Evolutionary conservation across 2,329 filamentous ascomycete genomes (phyloP), one percentile per base, ranked within the genome.

Genomic region (Colletotrichum viniferum): DNA sequence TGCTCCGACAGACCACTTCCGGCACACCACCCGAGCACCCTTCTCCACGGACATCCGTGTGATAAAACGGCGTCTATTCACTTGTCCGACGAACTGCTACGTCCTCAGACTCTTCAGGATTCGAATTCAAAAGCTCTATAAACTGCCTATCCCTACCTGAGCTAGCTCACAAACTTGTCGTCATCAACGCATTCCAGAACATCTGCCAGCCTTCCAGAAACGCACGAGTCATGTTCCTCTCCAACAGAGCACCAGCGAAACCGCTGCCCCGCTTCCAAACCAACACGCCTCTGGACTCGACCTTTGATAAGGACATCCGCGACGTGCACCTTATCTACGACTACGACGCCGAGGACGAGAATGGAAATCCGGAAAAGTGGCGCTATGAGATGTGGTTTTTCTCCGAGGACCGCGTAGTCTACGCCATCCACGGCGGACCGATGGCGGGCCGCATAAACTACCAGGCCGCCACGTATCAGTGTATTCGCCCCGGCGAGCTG

Each of bases 331-430:
- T 91, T 2, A 84, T 92, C 69, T 92, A 92, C 80, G 89, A 92
- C 77, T 91, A 91, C 77, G 84, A 87, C 55, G 89, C 88, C 1
- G 81, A 87, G 68, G 86, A 89, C 70, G 77, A 76, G 3, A 71
- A 86, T 2, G 88, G 89, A 12, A 88, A 88, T 7, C 86, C 88
- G 0, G 88, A 91, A 67, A 91, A 90, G 79, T 92, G 90, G 90
- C 86, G 88, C 3, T 92, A 92, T 78, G 90, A 92, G 75, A 87
- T 92, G 79, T 92, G 90, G 90, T 91, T 91, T 81, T 89, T 88
- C 78, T 90, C 87, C n/a, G 82, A 87, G 21, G 82, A 86, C 69
- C 86, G 89, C 6, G 86, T 91, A 63, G 87, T 92, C 74, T 92
- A 92, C 77, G 86, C 87, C 28, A 92, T 92, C 70, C 90, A 92